Evolutionary conservation across 2,329 filamentous ascomycete genomes (phyloP), one percentile per base, ranked within the genome.

Genomic region (Hypoxylon sp.): DNA sequence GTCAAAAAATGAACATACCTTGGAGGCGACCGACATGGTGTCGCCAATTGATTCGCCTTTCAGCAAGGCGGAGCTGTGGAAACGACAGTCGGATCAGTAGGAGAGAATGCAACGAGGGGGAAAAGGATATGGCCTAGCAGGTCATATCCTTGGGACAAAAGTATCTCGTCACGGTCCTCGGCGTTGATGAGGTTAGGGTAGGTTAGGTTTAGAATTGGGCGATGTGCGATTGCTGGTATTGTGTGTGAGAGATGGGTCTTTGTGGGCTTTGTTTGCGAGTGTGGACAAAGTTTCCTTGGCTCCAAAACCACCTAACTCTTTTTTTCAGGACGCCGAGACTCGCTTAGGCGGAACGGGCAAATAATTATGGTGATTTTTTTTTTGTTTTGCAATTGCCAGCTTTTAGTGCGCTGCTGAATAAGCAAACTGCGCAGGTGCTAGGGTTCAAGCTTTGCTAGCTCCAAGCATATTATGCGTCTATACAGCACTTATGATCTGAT

Each of bases 21-120:
- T 86, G 73, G 84, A 85, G 81, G 82, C 85, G 84, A 88, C 84
- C 82, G 86, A 87, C 86, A 88, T 88, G 79, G 81, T 87, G 86
- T 82, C 85, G 82, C 80, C 81, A 76, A 78, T 81, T 81, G 82
- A 79, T 81, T 84, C 83, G 84, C 85, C 84, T 86, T 82, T 79
- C 77, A 79, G 78, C 77, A 82, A 84, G 82, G 81, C 81, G 81
- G 80, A 77, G 74, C 76, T 78, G 72, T 78, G 61, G 65, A 70
- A 71, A 74, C 75, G 76, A 77, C 76, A 75, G 72, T 76, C 75
- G 66, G 68, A 69, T 74, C 71, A 74, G 71, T 73, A 70, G 69
- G 64, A 68, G 68, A 61, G 58, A 60, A 64, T 67, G 64, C 64
- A 69, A 65, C 63, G 66, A 70, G 71, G 67, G 63, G 68, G 55